phyloP scores from a whole-genome alignment of 176 grass and related monocot genomes.

The Phoenix roebelenii region DNA sequence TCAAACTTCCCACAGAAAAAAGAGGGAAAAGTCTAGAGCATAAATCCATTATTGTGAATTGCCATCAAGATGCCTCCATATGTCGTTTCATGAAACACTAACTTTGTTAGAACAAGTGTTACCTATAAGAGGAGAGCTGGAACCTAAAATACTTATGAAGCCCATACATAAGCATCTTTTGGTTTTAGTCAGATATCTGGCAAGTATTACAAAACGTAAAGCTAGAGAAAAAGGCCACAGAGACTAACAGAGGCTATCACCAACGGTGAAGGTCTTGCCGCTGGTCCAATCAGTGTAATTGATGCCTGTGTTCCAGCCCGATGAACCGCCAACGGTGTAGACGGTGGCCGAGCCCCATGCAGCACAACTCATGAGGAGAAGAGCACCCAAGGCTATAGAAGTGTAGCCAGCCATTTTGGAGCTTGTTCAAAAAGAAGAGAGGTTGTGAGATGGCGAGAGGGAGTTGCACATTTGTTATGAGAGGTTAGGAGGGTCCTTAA shows the following conservation, averaged over 20 bases:
- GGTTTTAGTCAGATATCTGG: no score
- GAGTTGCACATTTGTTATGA: no score
- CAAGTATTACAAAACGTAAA: background rate
- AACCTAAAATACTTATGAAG: no score
- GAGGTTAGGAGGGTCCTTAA: no score
- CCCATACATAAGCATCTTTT: no score
- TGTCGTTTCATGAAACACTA: no score
- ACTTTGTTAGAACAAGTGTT: no score
- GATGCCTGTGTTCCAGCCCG: constrained; percentile 26
- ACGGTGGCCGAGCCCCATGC: constrained; percentile 20
- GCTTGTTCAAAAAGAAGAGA: background rate
- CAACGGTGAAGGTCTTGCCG: constrained; percentile 23
- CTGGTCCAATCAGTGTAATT: constrained; percentile 36
- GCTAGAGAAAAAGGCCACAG: background rate
- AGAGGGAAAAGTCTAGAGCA: no score
- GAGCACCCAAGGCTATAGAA: constrained; percentile 16
- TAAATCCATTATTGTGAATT: no score
- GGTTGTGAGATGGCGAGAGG: background rate
- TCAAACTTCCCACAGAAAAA: no score
- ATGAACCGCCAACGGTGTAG: constrained; percentile 37
- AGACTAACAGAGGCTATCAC: constrained; percentile 50
- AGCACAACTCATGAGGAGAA: constrained; percentile 39
- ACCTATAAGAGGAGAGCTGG: no score
- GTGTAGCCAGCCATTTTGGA: background rate
- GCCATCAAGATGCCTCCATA: no score